These are phyloP conservation scores for Dactylonectria estremocensis DNA, from an alignment of 2,329 filamentous ascomycete species.

Conservation along the genomic window DNA sequence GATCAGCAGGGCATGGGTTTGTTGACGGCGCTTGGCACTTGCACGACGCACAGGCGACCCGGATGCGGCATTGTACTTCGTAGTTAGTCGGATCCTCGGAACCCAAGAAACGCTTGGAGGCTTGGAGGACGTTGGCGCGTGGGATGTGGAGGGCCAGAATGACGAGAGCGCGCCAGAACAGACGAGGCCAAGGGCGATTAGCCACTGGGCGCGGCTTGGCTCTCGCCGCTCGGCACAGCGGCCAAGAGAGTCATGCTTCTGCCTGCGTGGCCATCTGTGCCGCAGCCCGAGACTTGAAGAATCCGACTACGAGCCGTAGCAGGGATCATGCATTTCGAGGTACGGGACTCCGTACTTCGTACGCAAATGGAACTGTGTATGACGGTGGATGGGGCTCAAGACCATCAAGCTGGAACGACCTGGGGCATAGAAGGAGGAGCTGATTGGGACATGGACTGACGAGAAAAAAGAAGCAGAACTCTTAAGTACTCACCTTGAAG, in stretches of 20 bases:
- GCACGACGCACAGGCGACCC: slow-evolving; percentile 16
- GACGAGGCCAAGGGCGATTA: neutral
- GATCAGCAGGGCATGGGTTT: slow-evolving; percentile 37
- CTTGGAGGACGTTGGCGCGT: slow-evolving; percentile 14
- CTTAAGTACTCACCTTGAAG: slow-evolving; percentile 17
- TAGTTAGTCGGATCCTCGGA: slow-evolving; percentile 44
- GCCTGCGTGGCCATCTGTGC: slow-evolving; percentile 21
- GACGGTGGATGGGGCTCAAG: slow-evolving; percentile 20
- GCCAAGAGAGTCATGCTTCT: slow-evolving; percentile 25
- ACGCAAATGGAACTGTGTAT: slow-evolving; percentile 14
- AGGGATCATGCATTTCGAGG: too few species aligned
- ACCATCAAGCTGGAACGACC: slow-evolving; percentile 14
- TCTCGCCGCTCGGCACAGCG: slow-evolving; percentile 26
- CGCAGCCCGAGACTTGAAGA: slow-evolving; percentile 24
- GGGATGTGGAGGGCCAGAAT: neutral
- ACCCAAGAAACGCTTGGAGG: slow-evolving; percentile 30
- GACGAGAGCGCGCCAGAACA: slow-evolving; percentile 14
- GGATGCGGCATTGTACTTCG: slow-evolving; percentile 15
- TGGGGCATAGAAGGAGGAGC: neutral
- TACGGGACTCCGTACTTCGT: too few species aligned
- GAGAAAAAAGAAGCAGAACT: slow-evolving; percentile 2
- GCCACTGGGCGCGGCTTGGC: slow-evolving; percentile 32
- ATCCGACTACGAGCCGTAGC: slow-evolving; percentile 6
- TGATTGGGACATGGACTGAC: neutral
- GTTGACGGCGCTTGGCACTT: slow-evolving; percentile 38